Evolutionary conservation across 441 rosid genomes (phyloP).

Genomic region (Pelargonium exstipulatum): DNA sequence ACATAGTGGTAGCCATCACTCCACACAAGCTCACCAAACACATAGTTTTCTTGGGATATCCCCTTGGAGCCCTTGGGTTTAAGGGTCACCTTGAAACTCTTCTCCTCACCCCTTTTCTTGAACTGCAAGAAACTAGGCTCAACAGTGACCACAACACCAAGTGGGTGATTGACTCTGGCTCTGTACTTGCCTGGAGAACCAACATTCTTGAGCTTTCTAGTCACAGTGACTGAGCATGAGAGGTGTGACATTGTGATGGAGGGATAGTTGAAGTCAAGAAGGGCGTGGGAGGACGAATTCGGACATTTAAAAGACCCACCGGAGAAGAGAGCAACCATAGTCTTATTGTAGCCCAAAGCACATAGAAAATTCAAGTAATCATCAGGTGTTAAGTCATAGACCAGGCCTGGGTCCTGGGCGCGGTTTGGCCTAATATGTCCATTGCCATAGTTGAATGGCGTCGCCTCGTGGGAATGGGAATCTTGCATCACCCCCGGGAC

Average conservation of each 20-base stretch:
- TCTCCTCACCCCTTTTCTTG: constrained; percentile 37
- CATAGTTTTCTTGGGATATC: constrained; percentile 14
- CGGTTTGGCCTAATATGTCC: constrained; percentile 67
- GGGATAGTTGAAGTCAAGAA: constrained; percentile 50
- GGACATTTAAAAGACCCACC: constrained; percentile 26
- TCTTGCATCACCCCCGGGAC: constrained; percentile 24
- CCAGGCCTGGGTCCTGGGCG: constrained; percentile 55
- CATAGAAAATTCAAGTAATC: constrained; percentile 61
- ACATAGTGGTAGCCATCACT: constrained; percentile 36
- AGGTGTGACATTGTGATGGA: constrained; percentile 46
- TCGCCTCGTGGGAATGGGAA: constrained; percentile 29
- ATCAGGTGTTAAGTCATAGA: constrained; percentile 38
- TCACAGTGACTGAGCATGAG: constrained; percentile 25
- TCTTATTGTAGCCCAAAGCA: constrained; percentile 45
- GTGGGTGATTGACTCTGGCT: constrained; percentile 30
- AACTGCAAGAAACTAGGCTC: constrained; percentile 33
- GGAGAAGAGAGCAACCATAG: constrained; percentile 25
- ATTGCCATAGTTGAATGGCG: constrained; percentile 47
- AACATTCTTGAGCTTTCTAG: constrained; percentile 44
- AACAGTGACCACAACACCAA: constrained; percentile 38
- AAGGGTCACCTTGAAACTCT: constrained; percentile 37
- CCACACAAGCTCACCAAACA: constrained; percentile 41
- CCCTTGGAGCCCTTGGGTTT: constrained; percentile 17
- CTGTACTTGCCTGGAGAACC: constrained; percentile 38
- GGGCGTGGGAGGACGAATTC: constrained; percentile 5